Evolutionary conservation across 345 rosid species (phyloP).

Genomic region (Triadica sebifera): DNA sequence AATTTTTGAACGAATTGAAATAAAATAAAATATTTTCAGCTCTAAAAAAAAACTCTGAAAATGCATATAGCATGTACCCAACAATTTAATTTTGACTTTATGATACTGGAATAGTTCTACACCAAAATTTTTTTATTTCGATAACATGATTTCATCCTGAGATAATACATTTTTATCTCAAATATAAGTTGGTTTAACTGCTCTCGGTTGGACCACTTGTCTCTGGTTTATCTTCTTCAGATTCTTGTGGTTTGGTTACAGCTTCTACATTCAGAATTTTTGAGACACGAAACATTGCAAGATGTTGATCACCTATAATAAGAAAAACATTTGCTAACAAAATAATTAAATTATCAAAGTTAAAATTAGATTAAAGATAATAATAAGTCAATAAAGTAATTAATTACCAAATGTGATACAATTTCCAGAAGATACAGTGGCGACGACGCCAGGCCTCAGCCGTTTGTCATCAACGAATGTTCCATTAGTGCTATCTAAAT

Average conservation of each 20-base stretch:
- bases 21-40: no score
- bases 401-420: constrained; percentile 61
- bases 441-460: constrained; percentile 62
- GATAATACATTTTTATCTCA: no score
- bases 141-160: no score
- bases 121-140: no score
- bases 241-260: constrained; percentile 29
- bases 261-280: constrained; percentile 49
- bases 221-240: constrained; percentile 30
- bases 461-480: constrained; percentile 68
- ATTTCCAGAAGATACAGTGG: constrained; percentile 53
- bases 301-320: constrained; percentile 61
- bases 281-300: constrained; percentile 69
- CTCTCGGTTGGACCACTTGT: constrained; percentile 17
- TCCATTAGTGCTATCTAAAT: constrained; percentile 87
- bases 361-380: neutral
- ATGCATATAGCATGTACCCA: no score
- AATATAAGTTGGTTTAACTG: neutral
- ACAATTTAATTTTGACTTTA: no score
- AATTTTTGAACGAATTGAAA: no score
- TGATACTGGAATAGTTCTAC: no score
- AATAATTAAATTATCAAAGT: neutral
- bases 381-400: neutral
- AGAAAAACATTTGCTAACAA: neutral
- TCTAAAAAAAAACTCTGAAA: no score